These are phyloP conservation scores for Penicillium paradoxum DNA, from an alignment of 495 filamentous ascomycete genomes.

Conservation along the genomic window DNA sequence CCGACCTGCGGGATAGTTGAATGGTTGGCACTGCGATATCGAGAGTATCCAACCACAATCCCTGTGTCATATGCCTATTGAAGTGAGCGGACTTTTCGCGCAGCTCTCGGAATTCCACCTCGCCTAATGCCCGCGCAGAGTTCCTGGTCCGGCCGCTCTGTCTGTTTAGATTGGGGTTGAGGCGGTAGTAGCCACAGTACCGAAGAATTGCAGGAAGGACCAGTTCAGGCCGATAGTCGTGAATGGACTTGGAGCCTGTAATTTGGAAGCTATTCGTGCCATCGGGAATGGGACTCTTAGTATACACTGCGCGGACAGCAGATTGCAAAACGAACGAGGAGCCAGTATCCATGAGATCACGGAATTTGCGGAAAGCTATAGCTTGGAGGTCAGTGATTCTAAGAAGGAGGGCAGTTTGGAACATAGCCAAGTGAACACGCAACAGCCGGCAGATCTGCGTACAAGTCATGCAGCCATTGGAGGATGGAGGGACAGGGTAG, in stretches of 20 bases:
- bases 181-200: slow-evolving; percentile 2
- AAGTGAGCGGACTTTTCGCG: not conserved
- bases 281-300: not conserved
- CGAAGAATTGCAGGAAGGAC: slow-evolving; percentile 4
- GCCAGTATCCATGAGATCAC: not conserved
- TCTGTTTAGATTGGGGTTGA: not conserved
- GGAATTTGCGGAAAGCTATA: slow-evolving; percentile 3
- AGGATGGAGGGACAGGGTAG: not conserved
- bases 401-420: not conserved
- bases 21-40: not conserved
- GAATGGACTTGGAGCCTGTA: not conserved
- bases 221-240: slow-evolving; percentile 3
- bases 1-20: not conserved
- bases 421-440: not conserved
- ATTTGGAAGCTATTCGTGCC: not conserved
- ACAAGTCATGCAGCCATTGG: not conserved
- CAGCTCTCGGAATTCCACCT: not conserved
- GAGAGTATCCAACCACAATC: not conserved
- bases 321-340: not conserved
- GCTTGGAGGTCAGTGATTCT: slow-evolving; percentile 4
- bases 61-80: not conserved
- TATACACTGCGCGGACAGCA: not conserved
- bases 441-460: not conserved
- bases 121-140: not conserved
- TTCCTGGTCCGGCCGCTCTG: not conserved